Evolutionary conservation across 345 rosid species (phyloP).

Genomic region (Isatis tinctoria): DNA sequence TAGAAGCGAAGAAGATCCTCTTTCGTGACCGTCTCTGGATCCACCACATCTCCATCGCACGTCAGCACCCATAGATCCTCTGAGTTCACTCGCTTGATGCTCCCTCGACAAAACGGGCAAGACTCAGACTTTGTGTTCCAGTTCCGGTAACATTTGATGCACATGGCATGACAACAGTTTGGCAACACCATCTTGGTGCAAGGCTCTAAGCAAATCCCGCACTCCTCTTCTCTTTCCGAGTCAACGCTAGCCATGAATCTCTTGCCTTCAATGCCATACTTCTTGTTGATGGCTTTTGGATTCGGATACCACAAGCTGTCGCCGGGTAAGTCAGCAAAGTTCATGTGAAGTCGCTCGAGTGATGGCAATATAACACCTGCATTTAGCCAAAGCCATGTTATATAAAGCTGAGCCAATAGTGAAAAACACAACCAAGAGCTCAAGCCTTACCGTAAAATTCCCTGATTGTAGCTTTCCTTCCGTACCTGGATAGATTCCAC

Average conservation of each 20-base stretch:
- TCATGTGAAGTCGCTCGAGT: constrained; percentile 62
- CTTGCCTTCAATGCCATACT: constrained; percentile 38
- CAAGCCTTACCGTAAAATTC: constrained; percentile 69
- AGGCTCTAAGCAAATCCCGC: constrained; percentile 96
- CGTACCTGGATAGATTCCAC: constrained; percentile 46
- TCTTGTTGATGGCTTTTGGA: constrained; percentile 36
- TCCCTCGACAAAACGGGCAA: constrained; percentile 96
- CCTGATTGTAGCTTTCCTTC: constrained; percentile 85
- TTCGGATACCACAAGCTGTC: constrained; percentile 26
- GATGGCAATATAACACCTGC: constrained; percentile 90
- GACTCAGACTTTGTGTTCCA: constrained; percentile 95
- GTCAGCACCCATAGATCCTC: constrained; percentile 98
- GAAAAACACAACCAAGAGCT: background rate
- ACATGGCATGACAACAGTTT: constrained; percentile 91
- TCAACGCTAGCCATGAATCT: constrained; percentile 42
- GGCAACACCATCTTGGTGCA: constrained; percentile 94
- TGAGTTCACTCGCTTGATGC: constrained; percentile 86
- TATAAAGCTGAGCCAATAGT: background rate
- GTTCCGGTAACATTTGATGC: constrained; percentile 93
- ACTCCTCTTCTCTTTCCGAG: constrained; percentile 87
- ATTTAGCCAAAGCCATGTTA: background rate
- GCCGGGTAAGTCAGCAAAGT: constrained; percentile 44
- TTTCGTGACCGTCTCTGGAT: constrained; percentile 54
- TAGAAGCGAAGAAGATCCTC: constrained; percentile 79
- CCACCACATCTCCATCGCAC: constrained; percentile 77